A percentile compares a stretch with the other conserved stretches of the same genome.
phyloP scores from a whole-genome alignment of 768 basidiomycete genomes.

The Boletus insuetus region DNA sequence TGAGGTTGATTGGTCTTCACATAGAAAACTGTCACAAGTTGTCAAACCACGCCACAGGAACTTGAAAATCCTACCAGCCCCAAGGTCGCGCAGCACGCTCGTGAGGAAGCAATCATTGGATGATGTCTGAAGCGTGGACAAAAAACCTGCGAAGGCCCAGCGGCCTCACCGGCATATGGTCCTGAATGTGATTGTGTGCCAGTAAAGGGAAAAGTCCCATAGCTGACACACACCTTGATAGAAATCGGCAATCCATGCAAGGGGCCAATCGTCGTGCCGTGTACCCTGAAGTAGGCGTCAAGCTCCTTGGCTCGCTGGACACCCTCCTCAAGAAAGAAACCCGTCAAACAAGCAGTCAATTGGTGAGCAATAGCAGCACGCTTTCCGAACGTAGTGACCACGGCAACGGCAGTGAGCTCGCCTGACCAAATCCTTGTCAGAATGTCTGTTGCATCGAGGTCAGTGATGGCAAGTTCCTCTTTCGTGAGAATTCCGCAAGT shows the following conservation, averaged over 20 bases:
- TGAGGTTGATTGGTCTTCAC: conserved; percentile 45
- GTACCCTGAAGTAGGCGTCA: conserved; percentile 37
- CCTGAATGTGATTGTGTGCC: conserved; percentile 22
- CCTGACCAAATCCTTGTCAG: conserved; percentile 27
- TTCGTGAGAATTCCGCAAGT: conserved; percentile 31
- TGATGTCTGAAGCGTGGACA: conserved; percentile 20
- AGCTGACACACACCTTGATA: conserved; percentile 33
- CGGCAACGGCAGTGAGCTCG: conserved; percentile 37
- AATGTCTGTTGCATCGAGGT: conserved; percentile 36
- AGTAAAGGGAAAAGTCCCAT: neutral
- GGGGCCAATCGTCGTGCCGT: conserved; percentile 41
- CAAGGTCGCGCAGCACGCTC: conserved; percentile 39
- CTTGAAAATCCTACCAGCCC: conserved; percentile 34
- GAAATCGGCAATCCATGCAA: conserved; percentile 41
- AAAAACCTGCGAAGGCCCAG: conserved; percentile 37
- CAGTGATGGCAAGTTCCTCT: conserved; percentile 35
- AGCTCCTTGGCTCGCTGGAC: conserved; percentile 39
- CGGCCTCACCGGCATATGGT: conserved; percentile 42
- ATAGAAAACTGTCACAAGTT: conserved; percentile 36
- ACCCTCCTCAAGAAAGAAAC: conserved; percentile 45
- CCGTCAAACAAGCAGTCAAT: conserved; percentile 38
- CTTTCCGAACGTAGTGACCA: conserved; percentile 44
- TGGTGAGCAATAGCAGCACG: conserved; percentile 55
- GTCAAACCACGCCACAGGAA: conserved; percentile 4
- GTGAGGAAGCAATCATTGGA: conserved; percentile 30